Conservation (phyloP, 345 rosid genomes). For the Acer campestre region DNA sequence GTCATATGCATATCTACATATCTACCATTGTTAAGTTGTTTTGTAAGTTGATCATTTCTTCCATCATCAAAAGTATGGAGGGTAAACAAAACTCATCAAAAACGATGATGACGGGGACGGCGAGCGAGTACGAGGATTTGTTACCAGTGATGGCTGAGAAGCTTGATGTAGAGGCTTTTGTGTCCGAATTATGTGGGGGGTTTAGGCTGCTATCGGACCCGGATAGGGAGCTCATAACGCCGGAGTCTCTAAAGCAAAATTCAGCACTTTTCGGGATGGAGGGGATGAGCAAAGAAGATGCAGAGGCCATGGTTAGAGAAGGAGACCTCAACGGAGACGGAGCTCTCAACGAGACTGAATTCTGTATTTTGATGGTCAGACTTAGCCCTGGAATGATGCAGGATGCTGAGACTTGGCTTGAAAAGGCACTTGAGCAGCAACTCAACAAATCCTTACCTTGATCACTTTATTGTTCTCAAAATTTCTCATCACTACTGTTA, state of each 20-base stretch:
- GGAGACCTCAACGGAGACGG: slow-evolving; percentile 90
- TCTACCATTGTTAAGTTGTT: not conserved
- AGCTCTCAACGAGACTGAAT: slow-evolving; percentile 70
- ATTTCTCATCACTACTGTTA: not conserved
- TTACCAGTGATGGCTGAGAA: slow-evolving; percentile 90
- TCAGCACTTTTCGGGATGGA: slow-evolving; percentile 73
- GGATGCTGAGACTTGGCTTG: slow-evolving; percentile 74
- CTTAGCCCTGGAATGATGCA: slow-evolving; percentile 90
- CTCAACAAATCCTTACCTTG: slow-evolving; percentile 30
- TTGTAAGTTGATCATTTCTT: too few relatives aligned
- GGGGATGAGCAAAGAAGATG: slow-evolving; percentile 72
- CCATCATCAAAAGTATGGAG: slow-evolving; percentile 25
- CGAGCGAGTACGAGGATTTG: slow-evolving; percentile 59
- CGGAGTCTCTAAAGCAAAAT: slow-evolving; percentile 65
- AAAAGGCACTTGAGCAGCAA: slow-evolving; percentile 70
- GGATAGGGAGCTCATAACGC: slow-evolving; percentile 56
- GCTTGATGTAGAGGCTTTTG: slow-evolving; percentile 75
- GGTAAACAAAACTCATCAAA: slow-evolving; percentile 5
- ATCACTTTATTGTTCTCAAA: not conserved
- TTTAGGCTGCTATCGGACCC: slow-evolving; percentile 77
- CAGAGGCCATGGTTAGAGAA: slow-evolving; percentile 76
- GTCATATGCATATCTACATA: not conserved
- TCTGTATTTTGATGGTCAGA: slow-evolving; percentile 87
- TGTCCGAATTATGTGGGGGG: slow-evolving; percentile 79
- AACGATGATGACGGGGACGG: not conserved